These are phyloP conservation scores for Apophysomyces trapeziformis DNA, from an alignment of 371 early-diverging fungal genomes.

Conservation along the genomic window DNA sequence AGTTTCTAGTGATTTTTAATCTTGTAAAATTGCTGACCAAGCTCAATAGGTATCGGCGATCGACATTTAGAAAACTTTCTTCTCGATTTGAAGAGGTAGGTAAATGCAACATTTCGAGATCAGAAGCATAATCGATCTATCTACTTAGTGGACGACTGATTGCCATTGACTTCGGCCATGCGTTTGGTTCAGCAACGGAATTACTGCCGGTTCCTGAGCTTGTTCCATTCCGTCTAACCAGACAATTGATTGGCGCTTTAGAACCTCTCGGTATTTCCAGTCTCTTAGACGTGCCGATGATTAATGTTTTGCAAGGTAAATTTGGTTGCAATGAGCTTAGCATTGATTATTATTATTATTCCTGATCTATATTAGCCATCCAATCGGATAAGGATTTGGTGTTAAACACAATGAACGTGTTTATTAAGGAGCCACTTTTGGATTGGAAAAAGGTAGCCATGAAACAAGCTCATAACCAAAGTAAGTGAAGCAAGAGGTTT, in stretches of 20 bases:
- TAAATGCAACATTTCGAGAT: not conserved
- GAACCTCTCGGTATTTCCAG: constrained; percentile 64
- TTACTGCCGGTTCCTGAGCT: constrained; percentile 71
- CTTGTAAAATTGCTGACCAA: not conserved
- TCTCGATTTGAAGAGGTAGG: constrained; percentile 58
- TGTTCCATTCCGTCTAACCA: constrained; percentile 71
- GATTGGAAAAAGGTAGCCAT: constrained; percentile 66
- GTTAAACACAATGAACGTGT: constrained; percentile 70
- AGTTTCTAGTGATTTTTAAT: not conserved
- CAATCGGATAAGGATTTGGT: constrained; percentile 53
- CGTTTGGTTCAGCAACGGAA: constrained; percentile 77
- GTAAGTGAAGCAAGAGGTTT: constrained; percentile 34
- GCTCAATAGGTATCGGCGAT: constrained; percentile 65
- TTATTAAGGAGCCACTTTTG: constrained; percentile 72
- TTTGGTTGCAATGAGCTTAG: not conserved
- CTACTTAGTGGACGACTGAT: constrained; percentile 58
- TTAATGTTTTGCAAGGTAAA: constrained; percentile 55
- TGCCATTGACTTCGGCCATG: constrained; percentile 78
- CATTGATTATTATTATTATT: constrained; percentile 7
- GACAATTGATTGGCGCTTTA: constrained; percentile 56
- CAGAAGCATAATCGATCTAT: not conserved
- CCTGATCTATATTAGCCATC: constrained; percentile 43
- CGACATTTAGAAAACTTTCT: constrained; percentile 74
- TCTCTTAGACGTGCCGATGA: constrained; percentile 61
- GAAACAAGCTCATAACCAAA: constrained; percentile 59